A percentile compares a stretch with the other conserved stretches of the same genome.
phyloP scores from a whole-genome alignment of 495 filamentous ascomycete genomes.

The Penicillium roqueforti region DNA sequence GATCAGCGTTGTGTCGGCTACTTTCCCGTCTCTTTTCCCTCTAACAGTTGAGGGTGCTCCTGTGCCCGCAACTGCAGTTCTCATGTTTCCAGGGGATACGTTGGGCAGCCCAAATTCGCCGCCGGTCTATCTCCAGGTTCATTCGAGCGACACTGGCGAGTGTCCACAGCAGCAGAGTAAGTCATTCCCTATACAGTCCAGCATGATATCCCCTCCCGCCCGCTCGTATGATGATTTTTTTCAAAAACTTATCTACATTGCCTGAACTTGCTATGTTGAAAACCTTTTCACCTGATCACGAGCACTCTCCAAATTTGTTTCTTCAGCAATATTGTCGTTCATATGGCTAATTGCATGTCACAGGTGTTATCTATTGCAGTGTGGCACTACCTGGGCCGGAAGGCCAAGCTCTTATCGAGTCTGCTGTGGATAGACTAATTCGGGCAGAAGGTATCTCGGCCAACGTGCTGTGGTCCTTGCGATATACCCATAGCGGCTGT shows the following conservation, averaged over 20 bases:
- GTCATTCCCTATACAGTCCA: conserved; percentile 32
- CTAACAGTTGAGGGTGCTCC: conserved; percentile 67
- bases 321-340: conserved; percentile 9
- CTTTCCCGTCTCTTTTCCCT: conserved; percentile 64
- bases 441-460: conserved; percentile 28
- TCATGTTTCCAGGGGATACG: conserved; percentile 61
- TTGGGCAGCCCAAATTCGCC: conserved; percentile 35
- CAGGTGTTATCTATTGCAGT: conserved; percentile 71
- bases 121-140: conserved; percentile 69
- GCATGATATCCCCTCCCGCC: conserved; percentile 3
- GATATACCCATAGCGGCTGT: conserved; percentile 53
- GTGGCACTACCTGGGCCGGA: conserved; percentile 34
- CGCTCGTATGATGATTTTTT: conserved; percentile 71
- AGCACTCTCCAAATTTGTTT: conserved; percentile 24
- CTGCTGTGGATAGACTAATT: conserved; percentile 55
- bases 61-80: conserved; percentile 65
- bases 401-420: conserved; percentile 43
- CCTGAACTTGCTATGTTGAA: conserved; percentile 82
- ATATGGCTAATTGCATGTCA: conserved; percentile 42
- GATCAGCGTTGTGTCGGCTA: conserved; percentile 66
- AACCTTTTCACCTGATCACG: conserved; percentile 63
- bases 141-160: conserved; percentile 84
- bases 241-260: conserved; percentile 98
- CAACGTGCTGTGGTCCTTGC: conserved; percentile 56
- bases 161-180: conserved; percentile 85